These are phyloP conservation scores for Phalaenopsis equestris DNA, from an alignment of 106 monocot species.

Conservation along the genomic window DNA sequence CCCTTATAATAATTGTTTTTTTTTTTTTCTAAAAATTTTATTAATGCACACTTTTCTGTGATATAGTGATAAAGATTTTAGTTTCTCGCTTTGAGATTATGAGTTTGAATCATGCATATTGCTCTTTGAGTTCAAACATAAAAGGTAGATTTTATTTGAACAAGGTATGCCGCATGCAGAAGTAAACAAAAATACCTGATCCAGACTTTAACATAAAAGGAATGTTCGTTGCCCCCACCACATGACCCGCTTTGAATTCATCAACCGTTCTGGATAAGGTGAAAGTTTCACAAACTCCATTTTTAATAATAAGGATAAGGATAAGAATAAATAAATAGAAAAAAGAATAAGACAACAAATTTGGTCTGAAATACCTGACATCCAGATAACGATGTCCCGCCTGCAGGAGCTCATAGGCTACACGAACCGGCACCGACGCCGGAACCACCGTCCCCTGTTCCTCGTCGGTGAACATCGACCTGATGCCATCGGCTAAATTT, in stretches of 20 bases:
- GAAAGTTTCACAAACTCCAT: neutral
- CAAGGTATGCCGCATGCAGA: too few species aligned
- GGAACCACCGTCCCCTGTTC: constrained; percentile 26
- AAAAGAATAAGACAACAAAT: neutral
- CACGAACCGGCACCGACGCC: constrained; percentile 68
- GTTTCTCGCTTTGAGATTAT: too few species aligned
- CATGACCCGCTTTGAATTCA: constrained; percentile 65
- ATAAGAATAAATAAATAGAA: neutral
- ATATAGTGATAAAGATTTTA: too few species aligned
- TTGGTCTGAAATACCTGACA: constrained; percentile 45
- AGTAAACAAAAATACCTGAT: constrained; percentile 30
- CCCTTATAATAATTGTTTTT: too few species aligned
- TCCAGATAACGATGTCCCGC: constrained; percentile 87
- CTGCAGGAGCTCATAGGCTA: constrained; percentile 79
- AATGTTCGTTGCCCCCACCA: constrained; percentile 57
- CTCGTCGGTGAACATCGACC: constrained; percentile 17
- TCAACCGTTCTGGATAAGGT: constrained; percentile 43
- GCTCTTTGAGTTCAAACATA: too few species aligned
- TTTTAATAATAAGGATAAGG: neutral
- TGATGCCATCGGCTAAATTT: constrained; percentile 2
- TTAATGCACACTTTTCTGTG: too few species aligned
- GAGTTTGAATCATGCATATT: too few species aligned
- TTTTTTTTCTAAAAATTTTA: too few species aligned
- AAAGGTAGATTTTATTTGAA: too few species aligned
- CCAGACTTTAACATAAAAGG: constrained; percentile 63